These are phyloP conservation scores for Xerocomellus amylosporus DNA, from an alignment of 768 basidiomycete genomes.

Conservation along the genomic window DNA sequence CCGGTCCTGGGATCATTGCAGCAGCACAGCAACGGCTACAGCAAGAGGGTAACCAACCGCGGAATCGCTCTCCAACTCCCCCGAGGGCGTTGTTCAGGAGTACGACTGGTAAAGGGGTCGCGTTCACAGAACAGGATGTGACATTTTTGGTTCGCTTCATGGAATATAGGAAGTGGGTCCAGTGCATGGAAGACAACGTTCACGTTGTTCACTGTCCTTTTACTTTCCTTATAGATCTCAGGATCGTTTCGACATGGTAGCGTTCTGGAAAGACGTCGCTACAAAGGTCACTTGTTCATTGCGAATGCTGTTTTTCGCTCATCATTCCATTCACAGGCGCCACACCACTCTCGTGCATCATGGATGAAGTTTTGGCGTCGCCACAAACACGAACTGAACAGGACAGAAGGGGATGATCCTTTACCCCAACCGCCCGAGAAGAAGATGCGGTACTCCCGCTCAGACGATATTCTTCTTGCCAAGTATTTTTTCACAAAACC, in stretches of 20 bases:
- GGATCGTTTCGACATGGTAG: slow-evolving; percentile 67
- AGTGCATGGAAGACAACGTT: not conserved
- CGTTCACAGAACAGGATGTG: slow-evolving; percentile 83
- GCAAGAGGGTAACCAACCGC: slow-evolving; percentile 36
- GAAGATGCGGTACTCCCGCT: slow-evolving; percentile 81
- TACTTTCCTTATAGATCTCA: slow-evolving; percentile 41
- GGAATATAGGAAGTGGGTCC: slow-evolving; percentile 67
- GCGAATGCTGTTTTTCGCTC: not conserved
- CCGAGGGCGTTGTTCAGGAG: slow-evolving; percentile 77
- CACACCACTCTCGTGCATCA: slow-evolving; percentile 86
- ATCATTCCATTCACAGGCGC: slow-evolving; percentile 50
- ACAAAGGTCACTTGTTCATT: slow-evolving; percentile 44
- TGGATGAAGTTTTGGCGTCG: slow-evolving; percentile 94
- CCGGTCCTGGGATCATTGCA: slow-evolving; percentile 45
- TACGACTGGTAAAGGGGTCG: slow-evolving; percentile 87
- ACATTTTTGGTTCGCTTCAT: slow-evolving; percentile 73
- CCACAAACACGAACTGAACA: slow-evolving; percentile 80
- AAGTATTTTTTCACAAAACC: slow-evolving; percentile 69
- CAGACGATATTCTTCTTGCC: slow-evolving; percentile 78
- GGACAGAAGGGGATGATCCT: slow-evolving; percentile 63
- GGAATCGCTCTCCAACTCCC: slow-evolving; percentile 75
- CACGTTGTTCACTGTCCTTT: slow-evolving; percentile 1
- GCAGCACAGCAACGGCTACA: slow-evolving; percentile 42
- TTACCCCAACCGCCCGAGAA: slow-evolving; percentile 77
- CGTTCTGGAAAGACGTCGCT: slow-evolving; percentile 78